phyloP scores from a whole-genome alignment of 306 rosid species.

The Prunus kanzakura region DNA sequence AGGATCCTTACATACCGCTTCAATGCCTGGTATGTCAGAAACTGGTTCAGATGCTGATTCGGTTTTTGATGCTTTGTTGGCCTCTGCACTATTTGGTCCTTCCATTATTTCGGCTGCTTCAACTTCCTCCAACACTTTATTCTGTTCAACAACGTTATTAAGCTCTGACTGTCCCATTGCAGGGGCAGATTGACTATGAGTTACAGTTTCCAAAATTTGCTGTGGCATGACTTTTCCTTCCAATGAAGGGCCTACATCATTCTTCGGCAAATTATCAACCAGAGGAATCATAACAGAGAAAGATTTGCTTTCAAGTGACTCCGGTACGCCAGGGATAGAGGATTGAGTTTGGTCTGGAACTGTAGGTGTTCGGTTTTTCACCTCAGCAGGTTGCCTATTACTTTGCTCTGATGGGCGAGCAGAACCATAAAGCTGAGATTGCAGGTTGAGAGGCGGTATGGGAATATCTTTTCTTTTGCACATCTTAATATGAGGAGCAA shows the following conservation, averaged over 20 bases:
- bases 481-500: slow-evolving; percentile 52
- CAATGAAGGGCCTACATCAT: slow-evolving; percentile 10
- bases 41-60: slow-evolving; percentile 26
- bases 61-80: slow-evolving; percentile 18
- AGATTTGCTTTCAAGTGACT: background rate
- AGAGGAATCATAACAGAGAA: background rate
- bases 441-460: slow-evolving; percentile 31
- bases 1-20: slow-evolving; percentile 15
- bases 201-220: slow-evolving; percentile 14
- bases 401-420: slow-evolving; percentile 28
- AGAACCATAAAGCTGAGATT: slow-evolving; percentile 24
- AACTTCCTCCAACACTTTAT: slow-evolving; percentile 22
- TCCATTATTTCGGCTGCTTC: slow-evolving; percentile 25
- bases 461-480: slow-evolving; percentile 43
- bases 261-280: slow-evolving; percentile 12
- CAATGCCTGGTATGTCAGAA: slow-evolving; percentile 24
- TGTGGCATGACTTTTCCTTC: slow-evolving; percentile 31
- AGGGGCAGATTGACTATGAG: slow-evolving; percentile 23
- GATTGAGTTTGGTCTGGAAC: slow-evolving; percentile 9
- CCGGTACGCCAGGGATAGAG: background rate
- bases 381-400: slow-evolving; percentile 31
- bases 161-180: slow-evolving; percentile 12
- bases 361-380: slow-evolving; percentile 15
- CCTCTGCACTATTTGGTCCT: slow-evolving; percentile 33
- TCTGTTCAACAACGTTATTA: slow-evolving; percentile 25